Evolutionary conservation across 352 stramenopile genomes (phyloP), one percentile per base, ranked within the genome.

Genomic region (Pythium aquatile): DNA sequence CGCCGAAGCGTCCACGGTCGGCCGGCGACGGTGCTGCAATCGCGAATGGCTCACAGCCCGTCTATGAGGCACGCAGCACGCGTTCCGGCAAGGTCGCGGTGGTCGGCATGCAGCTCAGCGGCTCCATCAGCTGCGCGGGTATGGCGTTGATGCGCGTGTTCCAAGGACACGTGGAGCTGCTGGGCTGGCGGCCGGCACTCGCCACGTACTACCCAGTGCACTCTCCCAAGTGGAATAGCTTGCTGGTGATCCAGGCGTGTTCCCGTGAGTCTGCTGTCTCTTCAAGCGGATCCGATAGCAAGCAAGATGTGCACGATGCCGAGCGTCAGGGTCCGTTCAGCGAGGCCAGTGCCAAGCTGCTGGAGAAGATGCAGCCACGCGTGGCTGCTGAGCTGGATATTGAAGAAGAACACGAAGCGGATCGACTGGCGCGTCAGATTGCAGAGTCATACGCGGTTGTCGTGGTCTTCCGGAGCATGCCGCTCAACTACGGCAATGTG

Each of bases 151-250:
- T 96, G 53, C 87, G 87, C 10, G 74, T 96, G 20, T 93, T 93
- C 74, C 85, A 93, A 63, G 87, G 87, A 16, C 75, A 85, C 52
- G 82, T 85, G 7, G 75, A 88, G 52, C 72, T 93, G 47, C 64
- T 91, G 58, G 87, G 87, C 55, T 96, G 86, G 63, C 76, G 66
- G 17, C 83, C 81, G n/a, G 72, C 79, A 28, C 60, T 83, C 17
- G 85, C 83, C 32, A 79, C 81, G 30, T 96, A 96, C 73, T 93
- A 83, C 67, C 77, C 86, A 26, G 65, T 96, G 39, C 80, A 90
- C 61, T 94, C 87, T 60, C 87, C 87, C 47, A 90, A 90, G 60
- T 96, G 87, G 87, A 91, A 70, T 63, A 90, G 76, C 37, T 40
- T 94, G 24, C 58, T 93, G 28, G 79, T 87, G 44, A 78, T 96